Evolutionary conservation across 352 stramenopile genomes (phyloP).

Genomic region (Pythium myriotylum): DNA sequence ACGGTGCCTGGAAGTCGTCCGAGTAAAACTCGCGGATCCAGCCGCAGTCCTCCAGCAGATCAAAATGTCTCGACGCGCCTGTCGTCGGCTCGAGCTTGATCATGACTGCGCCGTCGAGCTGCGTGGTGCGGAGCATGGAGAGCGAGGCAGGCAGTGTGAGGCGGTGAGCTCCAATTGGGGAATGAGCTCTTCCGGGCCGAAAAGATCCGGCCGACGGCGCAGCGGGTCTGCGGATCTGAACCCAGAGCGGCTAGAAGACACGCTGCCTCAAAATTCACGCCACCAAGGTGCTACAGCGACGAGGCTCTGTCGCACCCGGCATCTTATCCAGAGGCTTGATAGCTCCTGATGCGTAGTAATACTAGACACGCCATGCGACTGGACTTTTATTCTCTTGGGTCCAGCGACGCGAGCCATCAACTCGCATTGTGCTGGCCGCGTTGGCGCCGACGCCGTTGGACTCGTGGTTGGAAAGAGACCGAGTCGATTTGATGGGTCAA

Average conservation of each 20-base stretch:
- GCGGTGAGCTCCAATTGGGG: conserved; percentile 1
- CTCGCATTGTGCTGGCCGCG: neutral
- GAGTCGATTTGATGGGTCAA: no score
- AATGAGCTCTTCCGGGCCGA: conserved; percentile 2
- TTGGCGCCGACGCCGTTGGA: no score
- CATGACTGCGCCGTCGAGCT: neutral
- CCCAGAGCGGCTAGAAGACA: neutral
- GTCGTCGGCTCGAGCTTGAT: conserved; percentile 15
- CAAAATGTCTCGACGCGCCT: neutral
- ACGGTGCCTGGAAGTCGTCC: conserved; percentile 3
- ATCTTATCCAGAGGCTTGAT: neutral
- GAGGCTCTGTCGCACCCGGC: neutral
- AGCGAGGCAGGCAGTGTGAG: neutral
- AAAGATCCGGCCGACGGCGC: neutral
- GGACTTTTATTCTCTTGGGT: conserved; percentile 25
- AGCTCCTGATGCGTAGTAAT: neutral
- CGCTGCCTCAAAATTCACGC: neutral
- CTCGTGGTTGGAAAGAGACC: no score
- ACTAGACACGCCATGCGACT: conserved; percentile 11
- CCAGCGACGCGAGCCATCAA: neutral
- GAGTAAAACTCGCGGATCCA: neutral
- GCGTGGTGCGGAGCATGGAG: neutral
- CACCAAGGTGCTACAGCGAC: neutral
- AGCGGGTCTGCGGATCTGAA: neutral
- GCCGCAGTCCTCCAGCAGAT: neutral